These are phyloP conservation scores for Lichtheimia ramosa DNA, from an alignment of 371 early-diverging fungal species.

Conservation along the genomic window DNA sequence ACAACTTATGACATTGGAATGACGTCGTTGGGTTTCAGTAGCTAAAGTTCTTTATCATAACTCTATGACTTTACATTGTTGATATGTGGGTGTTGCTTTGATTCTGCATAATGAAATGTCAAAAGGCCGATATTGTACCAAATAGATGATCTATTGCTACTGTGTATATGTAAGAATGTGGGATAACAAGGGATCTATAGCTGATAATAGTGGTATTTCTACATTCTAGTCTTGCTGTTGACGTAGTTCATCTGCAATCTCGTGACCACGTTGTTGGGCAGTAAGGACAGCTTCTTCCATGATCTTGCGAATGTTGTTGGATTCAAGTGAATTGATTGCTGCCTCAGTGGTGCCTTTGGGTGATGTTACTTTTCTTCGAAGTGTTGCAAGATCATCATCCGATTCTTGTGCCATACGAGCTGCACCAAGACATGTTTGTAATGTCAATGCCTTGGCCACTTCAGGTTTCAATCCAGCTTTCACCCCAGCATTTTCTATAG, in stretches of 20 bases:
- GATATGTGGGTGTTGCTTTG: too few relatives aligned
- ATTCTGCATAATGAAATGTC: too few relatives aligned
- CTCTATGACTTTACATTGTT: too few relatives aligned
- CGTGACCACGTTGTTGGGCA: conserved; percentile 68
- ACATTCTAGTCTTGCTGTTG: background rate
- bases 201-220: too few relatives aligned
- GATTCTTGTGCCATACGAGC: conserved; percentile 80
- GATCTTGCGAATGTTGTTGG: conserved; percentile 53
- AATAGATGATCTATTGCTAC: too few relatives aligned
- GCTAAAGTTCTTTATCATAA: too few relatives aligned
- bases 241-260: conserved; percentile 74
- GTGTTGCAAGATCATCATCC: conserved; percentile 72
- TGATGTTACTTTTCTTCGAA: conserved; percentile 86
- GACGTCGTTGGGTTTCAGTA: too few relatives aligned
- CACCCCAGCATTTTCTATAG: conserved; percentile 72
- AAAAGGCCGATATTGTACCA: too few relatives aligned
- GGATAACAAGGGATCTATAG: too few relatives aligned
- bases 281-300: conserved; percentile 67
- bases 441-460: conserved; percentile 75
- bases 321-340: conserved; percentile 79
- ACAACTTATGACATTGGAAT: too few relatives aligned
- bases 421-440: conserved; percentile 90
- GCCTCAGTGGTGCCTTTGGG: conserved; percentile 96
- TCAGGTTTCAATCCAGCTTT: conserved; percentile 76
- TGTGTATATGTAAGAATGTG: too few relatives aligned